Base-by-base conservation (phyloP, 108 stramenopile species). In the Stephanodiscus minutulus region DNA sequence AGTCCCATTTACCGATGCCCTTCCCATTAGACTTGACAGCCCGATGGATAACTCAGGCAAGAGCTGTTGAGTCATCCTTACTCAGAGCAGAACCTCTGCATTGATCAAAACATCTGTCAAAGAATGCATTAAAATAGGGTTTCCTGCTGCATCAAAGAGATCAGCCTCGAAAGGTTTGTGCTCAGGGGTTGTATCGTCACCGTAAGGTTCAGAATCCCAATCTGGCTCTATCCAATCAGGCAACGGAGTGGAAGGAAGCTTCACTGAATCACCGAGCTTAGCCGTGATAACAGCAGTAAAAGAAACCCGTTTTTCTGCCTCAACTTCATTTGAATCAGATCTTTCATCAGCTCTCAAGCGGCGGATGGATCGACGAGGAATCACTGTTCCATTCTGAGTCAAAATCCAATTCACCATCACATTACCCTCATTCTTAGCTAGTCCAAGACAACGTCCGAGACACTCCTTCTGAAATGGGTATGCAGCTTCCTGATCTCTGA, bases 381-480 rank as follows among this genome's bases (percentile, higher is more conserved):
- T 25, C 0, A 80, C 69, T 33, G 61, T 52, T 0, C 78, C 74
- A 60, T 70, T 70, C 0, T 55, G 56, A 20, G 55, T 82, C 33
- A 85, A 46, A 7, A 78, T 46, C 81, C 77, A 82, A 37, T 82
- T 72, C 0, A 63, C 25, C 81, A 82, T 82, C 21, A 61, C 77
- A 49, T 79, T 82, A n/a, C 81, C 81, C 15, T 59, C 55, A n/a
- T 73, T 64, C 56, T 68, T 70, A 9, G 68, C 37, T 7, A 73
- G 81, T 28, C 82, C 82, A n/a, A 83, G 70, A 27, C 62, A 54
- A 1, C 79, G 62, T 17, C 81, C 72, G 12, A 79, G 54, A 3
- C 5, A 17, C n/a, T 27, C 76, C 56, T 71, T 70, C 39, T 28
- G 47, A 31, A 53, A 60, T 0, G 33, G 33, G 8, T 25, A 48